Conservation (phyloP, 768 basidiomycete genomes). For the Leccinum imitatum region DNA sequence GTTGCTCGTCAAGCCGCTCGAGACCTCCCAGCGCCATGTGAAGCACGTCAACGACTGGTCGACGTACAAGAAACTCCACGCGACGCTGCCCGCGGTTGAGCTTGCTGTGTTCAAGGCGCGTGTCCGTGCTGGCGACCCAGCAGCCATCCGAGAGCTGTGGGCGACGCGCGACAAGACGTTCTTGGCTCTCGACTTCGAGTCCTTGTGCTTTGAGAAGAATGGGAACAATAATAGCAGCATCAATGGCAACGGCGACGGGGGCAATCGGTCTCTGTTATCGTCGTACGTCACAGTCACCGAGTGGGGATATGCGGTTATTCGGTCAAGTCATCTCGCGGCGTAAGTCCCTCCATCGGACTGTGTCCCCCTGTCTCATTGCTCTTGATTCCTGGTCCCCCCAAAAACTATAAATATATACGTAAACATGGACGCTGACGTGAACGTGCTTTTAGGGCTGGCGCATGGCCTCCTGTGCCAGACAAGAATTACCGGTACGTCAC, state of each 20-base stretch:
- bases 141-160: constrained; percentile 67
- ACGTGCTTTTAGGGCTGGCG: constrained; percentile 45
- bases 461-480: constrained; percentile 78
- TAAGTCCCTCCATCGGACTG: constrained; percentile 36
- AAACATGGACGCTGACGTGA: background rate
- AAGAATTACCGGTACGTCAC: constrained; percentile 65
- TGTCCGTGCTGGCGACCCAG: constrained; percentile 64
- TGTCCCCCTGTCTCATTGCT: background rate
- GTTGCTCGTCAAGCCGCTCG: constrained; percentile 65
- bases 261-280: background rate
- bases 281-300: constrained; percentile 41
- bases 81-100: constrained; percentile 67
- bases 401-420: background rate
- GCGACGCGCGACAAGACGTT: constrained; percentile 69
- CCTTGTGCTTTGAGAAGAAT: constrained; percentile 68
- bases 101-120: constrained; percentile 65
- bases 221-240: background rate
- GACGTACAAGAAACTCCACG: constrained; percentile 66
- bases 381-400: background rate
- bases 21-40: constrained; percentile 63
- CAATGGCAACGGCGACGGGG: background rate
- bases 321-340: constrained; percentile 71
- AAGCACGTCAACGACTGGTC: constrained; percentile 68
- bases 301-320: constrained; percentile 80
- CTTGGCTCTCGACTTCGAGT: constrained; percentile 72